Evolutionary conservation across 192 early-diverging fungal genomes (phyloP), one percentile per base, ranked within the genome.

Genomic region (Podila epicladia): DNA sequence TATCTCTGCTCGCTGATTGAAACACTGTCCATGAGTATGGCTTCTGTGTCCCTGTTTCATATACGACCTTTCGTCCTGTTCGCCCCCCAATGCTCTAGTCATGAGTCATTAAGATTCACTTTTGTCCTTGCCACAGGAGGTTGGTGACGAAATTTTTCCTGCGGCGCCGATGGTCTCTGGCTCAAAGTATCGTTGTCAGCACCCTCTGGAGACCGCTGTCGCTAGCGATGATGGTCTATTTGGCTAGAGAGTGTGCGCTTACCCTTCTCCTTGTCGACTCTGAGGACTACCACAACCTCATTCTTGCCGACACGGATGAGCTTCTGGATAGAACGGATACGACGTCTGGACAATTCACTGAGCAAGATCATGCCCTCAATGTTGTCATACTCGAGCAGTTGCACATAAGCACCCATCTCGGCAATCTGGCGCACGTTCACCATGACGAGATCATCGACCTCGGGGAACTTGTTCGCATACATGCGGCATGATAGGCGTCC

Each of bases 211-310:
- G 41, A 45, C 15, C 13, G 2, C 15, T 1, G 13, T 45, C 41
- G 15, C 41, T 45, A 8, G 13, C 4, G 41, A 45, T 15, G 15
- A 45, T 15, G 13, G 41, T 17, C 4, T 12, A 15, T 45, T 17
- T 45, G 41, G 41, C 41, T 58, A 22, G n/a, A 3, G 55, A 22
- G 12, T 58, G n/a, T 58, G 22, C 12, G 41, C 62, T 73, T 69
- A 92, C 94, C 95, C 85, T 98, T 99, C 82, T 97, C 97, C 86
- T 94, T 93, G 86, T 99, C 98, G 9, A 99, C 97, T 72, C 97
- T 87, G 74, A 96, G 88, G 5, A 98, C 97, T 26, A 95, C 92
- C 29, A 95, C 96, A 62, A 97, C 93, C 83, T 99, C 97, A 76
- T 94, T 94, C 76, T 91, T 87, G 58, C 97, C 97, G 33, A 98